phyloP scores from a whole-genome alignment of 176 grass and related monocot species.

The Calamus simplicifolius region DNA sequence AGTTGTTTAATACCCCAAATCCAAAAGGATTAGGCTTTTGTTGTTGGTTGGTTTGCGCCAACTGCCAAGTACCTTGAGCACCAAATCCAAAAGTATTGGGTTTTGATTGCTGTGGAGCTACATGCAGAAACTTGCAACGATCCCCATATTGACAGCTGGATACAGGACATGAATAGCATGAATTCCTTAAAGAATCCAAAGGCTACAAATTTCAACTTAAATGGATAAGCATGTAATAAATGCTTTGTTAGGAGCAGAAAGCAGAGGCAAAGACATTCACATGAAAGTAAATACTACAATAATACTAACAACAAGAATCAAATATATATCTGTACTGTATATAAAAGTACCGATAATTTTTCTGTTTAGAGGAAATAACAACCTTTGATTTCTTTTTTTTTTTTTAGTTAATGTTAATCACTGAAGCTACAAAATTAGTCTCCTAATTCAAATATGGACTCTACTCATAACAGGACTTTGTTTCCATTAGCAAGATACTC shows the following conservation, averaged over 20 bases:
- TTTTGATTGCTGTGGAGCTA: conserved; percentile 45
- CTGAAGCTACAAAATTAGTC: too few species aligned
- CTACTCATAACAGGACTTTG: too few species aligned
- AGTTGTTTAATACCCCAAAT: conserved; percentile 55
- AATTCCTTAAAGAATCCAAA: too few species aligned
- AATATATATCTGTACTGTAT: too few species aligned
- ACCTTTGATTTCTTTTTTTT: too few species aligned
- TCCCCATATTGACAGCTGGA: conserved; percentile 75
- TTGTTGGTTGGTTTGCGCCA: conserved; percentile 24
- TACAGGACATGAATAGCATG: neutral
- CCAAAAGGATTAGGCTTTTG: conserved; percentile 73
- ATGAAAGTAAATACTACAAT: neutral
- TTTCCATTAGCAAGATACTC: too few species aligned
- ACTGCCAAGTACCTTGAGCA: neutral
- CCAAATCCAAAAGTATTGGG: conserved; percentile 76
- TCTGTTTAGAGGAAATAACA: too few species aligned
- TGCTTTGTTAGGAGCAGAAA: neutral
- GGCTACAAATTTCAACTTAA: conserved; percentile 9
- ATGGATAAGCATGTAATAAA: conserved; percentile 1
- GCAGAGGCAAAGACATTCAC: neutral
- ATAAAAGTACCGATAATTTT: too few species aligned
- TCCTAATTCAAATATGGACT: too few species aligned
- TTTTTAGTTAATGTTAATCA: too few species aligned
- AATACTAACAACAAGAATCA: neutral
- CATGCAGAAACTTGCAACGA: conserved; percentile 66